Percentiles rank a stretch among this genome's conserved stretches.
Evolutionary conservation across 208 protist species (phyloP).

Genomic region (Leishmania guyanensis): DNA sequence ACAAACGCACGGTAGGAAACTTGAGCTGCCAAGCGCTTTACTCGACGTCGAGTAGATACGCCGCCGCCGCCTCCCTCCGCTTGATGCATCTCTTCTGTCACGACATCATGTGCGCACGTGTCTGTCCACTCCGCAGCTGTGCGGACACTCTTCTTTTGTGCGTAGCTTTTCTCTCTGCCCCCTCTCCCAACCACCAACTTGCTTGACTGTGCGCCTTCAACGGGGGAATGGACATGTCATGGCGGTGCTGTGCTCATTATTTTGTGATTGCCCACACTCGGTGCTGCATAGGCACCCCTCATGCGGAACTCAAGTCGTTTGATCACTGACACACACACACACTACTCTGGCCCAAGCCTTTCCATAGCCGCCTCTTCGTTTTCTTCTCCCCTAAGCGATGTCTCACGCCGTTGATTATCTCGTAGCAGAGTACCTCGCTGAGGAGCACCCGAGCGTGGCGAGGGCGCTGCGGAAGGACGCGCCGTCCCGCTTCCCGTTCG

Average conservation of each 20-base stretch:
- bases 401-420: slow-evolving; percentile 50
- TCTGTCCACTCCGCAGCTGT: not conserved
- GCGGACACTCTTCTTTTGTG: not conserved
- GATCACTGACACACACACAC: not conserved
- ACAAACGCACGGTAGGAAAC: too few species aligned
- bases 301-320: not conserved
- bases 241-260: not conserved
- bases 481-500: slow-evolving; percentile 19
- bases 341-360: not conserved
- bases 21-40: not conserved
- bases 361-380: not conserved
- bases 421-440: slow-evolving; percentile 54
- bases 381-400: slow-evolving; percentile 28
- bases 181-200: not conserved
- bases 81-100: too few species aligned
- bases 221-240: not conserved
- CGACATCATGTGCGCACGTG: too few species aligned
- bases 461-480: slow-evolving; percentile 39
- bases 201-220: not conserved
- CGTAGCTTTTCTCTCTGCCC: not conserved
- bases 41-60: not conserved
- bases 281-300: not conserved
- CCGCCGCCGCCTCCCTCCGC: not conserved
- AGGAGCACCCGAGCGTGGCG: slow-evolving; percentile 40
- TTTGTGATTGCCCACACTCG: not conserved